These are phyloP conservation scores for Xylaria multiplex DNA, from an alignment of 2,329 filamentous ascomycete genomes.

Conservation along the genomic window DNA sequence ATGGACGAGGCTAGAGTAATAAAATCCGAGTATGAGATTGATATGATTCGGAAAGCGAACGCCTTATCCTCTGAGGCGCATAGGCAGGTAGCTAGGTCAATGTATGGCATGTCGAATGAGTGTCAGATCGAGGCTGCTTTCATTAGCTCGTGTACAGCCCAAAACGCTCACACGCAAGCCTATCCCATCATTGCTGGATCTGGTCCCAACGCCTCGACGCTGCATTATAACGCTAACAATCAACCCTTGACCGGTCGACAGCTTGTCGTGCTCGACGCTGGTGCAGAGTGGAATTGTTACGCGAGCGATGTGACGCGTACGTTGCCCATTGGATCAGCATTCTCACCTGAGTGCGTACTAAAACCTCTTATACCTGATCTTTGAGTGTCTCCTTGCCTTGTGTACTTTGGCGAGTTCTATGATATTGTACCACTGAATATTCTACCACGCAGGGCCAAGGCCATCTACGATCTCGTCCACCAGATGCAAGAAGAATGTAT, in stretches of 20 bases:
- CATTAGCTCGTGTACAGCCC: constrained; percentile 74
- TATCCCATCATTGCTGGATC: constrained; percentile 91
- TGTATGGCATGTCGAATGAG: constrained; percentile 76
- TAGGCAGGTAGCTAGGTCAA: constrained; percentile 72
- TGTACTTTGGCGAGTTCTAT: too few species aligned
- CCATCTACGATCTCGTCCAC: constrained; percentile 81
- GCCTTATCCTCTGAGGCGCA: constrained; percentile 82
- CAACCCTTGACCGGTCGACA: constrained; percentile 74
- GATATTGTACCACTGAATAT: too few species aligned
- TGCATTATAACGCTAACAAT: constrained; percentile 89
- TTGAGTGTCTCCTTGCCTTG: too few species aligned
- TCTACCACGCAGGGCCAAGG: constrained; percentile 56
- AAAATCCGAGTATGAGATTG: constrained; percentile 88
- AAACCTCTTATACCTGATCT: too few species aligned
- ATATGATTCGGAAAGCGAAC: constrained; percentile 82
- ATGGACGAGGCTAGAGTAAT: constrained; percentile 84
- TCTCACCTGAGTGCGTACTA: constrained; percentile 63
- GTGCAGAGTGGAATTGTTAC: constrained; percentile 85
- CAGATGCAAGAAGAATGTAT: constrained; percentile 85
- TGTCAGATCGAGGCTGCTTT: constrained; percentile 85
- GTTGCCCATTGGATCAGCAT: constrained; percentile 72
- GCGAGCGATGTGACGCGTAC: constrained; percentile 91
- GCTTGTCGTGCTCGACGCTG: constrained; percentile 86
- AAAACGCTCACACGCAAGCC: constrained; percentile 79
- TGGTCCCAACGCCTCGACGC: constrained; percentile 81